Evolutionary conservation across 352 stramenopile species (phyloP), one percentile per base, ranked within the genome.

Genomic region (Elongisporangium undulatum): DNA sequence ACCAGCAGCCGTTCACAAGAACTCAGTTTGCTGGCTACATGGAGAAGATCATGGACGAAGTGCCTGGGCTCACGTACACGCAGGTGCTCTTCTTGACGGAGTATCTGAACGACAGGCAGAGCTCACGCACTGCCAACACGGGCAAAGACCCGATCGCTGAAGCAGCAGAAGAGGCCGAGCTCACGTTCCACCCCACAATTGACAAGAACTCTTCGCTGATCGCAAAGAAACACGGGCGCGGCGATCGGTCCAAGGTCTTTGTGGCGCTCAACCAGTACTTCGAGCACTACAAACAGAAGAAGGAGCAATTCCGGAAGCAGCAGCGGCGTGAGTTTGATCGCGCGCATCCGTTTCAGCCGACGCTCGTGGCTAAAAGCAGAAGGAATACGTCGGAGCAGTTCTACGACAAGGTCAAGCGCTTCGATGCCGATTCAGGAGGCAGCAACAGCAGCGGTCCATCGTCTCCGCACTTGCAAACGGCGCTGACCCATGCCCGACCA

Each of bases 161-260:
- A 49, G 63, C 56, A 15, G 45, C 70, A 20, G 71, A 87, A 17
- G 55, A 71, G 20, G 58, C 72, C 4, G 76, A 94, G 51, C 60
- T 90, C 51, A 94, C 84, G n/a, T 89, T 92, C 54, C 67, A 62
- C 13, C 84, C 84, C 1, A 58, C 64, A 2, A 92, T 94, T 62
- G 75, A 90, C 67, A 83, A 78, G 61, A 89, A 89, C 54, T 94
- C 84, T 17, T 68, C 67, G 48, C 59, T 61, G 51, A 82, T 91
- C 34, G 79, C 72, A 7, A 79, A 68, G 16, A 89, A 90, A 39
- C 77, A 91, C 51, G 79, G 79, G 2, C 79, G 82, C 10, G 68
- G 69, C 7, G 59, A 84, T n/a, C 66, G 68, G 1, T 67, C 79
- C 24, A 89, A 81, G 58, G 79, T 94, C 15, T 92, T 91, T 55